Evolutionary conservation across 106 monocot genomes (phyloP).

Genomic region (Posidonia australis): DNA sequence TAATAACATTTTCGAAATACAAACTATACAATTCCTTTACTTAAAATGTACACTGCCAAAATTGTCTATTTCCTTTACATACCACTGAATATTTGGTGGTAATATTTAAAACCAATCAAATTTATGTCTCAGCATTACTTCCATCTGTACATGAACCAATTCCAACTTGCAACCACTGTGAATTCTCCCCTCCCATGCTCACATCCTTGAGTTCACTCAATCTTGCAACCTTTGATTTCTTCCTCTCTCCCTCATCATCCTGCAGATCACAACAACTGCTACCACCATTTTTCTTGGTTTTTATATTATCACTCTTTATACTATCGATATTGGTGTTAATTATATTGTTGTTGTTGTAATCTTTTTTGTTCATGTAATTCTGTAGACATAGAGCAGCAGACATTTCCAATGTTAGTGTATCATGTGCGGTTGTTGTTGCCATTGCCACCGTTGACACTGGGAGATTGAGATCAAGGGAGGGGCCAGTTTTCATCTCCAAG

Average conservation of each 20-base stretch:
- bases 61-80: too few species aligned
- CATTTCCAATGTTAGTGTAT: conserved; percentile 26
- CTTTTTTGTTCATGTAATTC: conserved; percentile 14
- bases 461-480: conserved; percentile 42
- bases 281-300: neutral
- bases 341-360: too few species aligned
- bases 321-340: neutral
- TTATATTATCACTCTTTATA: neutral
- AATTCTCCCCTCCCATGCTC: conserved; percentile 19
- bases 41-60: too few species aligned
- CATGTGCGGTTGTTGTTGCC: too few species aligned
- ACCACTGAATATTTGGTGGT: too few species aligned
- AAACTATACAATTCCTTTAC: too few species aligned
- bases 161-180: conserved; percentile 69
- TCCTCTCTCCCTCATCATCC: conserved; percentile 38
- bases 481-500: conserved; percentile 4
- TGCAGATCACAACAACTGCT: neutral
- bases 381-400: conserved; percentile 26
- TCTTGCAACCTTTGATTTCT: conserved; percentile 38
- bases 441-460: conserved; percentile 9
- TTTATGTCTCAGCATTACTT: neutral
- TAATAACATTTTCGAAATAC: too few species aligned
- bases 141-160: conserved; percentile 28
- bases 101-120: neutral
- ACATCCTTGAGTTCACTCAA: conserved; percentile 64